Conservation (phyloP, 164 flowering plant species). For the Vitis rupestris region DNA sequence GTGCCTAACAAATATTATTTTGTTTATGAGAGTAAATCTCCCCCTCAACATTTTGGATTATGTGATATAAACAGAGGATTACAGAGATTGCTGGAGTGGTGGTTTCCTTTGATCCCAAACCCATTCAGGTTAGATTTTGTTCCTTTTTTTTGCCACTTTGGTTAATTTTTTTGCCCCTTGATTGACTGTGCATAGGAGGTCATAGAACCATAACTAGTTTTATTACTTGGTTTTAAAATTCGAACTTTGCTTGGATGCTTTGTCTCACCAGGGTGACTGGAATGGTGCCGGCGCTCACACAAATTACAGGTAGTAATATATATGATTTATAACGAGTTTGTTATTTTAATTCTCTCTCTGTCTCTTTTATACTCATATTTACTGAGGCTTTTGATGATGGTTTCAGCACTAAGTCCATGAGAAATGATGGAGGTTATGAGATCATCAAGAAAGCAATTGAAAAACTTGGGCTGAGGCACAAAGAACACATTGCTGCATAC, state of each 20-base stretch:
- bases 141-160: background rate
- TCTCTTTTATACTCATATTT: too few species aligned
- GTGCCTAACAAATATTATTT: background rate
- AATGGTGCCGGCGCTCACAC: constrained; percentile 97
- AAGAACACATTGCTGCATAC: constrained; percentile 89
- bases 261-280: constrained; percentile 77
- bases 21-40: background rate
- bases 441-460: constrained; percentile 82
- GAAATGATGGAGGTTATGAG: constrained; percentile 71
- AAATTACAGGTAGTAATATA: constrained; percentile 65
- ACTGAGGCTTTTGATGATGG: background rate
- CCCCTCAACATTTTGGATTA: too few species aligned
- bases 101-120: constrained; percentile 86
- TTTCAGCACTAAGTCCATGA: constrained; percentile 83
- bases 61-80: constrained; percentile 57
- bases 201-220: background rate
- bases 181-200: background rate
- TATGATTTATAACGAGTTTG: background rate
- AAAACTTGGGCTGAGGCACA: constrained; percentile 73
- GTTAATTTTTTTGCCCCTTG: background rate
- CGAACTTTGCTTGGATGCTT: background rate
- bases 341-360: background rate
- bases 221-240: background rate
- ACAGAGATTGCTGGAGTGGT: constrained; percentile 89
- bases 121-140: constrained; percentile 48